Percentiles rank a stretch among this genome's conserved stretches.
These are phyloP conservation scores for Aspergillus cejpii DNA, from an alignment of 2,329 filamentous ascomycete genomes.

Conservation along the genomic window DNA sequence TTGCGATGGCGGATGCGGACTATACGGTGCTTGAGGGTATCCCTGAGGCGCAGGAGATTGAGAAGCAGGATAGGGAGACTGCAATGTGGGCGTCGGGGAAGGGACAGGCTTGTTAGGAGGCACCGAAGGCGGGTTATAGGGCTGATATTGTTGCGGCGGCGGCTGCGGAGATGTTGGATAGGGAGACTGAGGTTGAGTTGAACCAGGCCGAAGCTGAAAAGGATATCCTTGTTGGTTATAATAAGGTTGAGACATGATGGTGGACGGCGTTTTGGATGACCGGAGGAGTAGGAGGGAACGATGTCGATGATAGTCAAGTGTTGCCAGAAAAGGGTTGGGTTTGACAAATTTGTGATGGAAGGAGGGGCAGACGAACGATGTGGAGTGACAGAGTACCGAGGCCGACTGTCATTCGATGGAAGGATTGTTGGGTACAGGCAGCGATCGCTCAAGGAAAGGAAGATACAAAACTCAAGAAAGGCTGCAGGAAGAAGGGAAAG, in stretches of 20 bases:
- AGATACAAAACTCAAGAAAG: slow-evolving; percentile 4
- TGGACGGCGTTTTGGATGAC: slow-evolving; percentile 10
- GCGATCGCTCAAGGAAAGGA: slow-evolving; percentile 3
- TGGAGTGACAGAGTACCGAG: slow-evolving; percentile 4
- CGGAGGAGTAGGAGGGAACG: slow-evolving; percentile 9
- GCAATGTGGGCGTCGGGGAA: slow-evolving; percentile 6
- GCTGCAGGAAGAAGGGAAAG: background rate
- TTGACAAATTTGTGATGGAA: slow-evolving; percentile 3
- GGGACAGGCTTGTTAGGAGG: slow-evolving; percentile 29
- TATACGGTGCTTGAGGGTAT: slow-evolving; percentile 38
- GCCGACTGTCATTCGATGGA: slow-evolving; percentile 12
- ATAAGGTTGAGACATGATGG: slow-evolving; percentile 35
- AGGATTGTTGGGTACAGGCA: slow-evolving; percentile 3
- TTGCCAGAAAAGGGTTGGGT: slow-evolving; percentile 3
- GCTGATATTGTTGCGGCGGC: slow-evolving; percentile 30
- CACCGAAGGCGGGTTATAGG: slow-evolving; percentile 31
- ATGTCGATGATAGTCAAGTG: slow-evolving; percentile 1
- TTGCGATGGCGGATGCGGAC: slow-evolving; percentile 23
- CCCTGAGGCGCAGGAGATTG: slow-evolving; percentile 26
- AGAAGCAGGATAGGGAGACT: slow-evolving; percentile 25
- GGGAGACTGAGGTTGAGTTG: slow-evolving; percentile 35
- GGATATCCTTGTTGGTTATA: slow-evolving; percentile 31
- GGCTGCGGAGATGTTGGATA: slow-evolving; percentile 28
- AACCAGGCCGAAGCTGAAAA: slow-evolving; percentile 28
- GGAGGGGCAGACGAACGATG: slow-evolving; percentile 3